Percentiles rank a stretch among this genome's conserved stretches.
Conservation (phyloP, 2,329 filamentous ascomycete genomes). For the Colletotrichum sp. region DNA sequence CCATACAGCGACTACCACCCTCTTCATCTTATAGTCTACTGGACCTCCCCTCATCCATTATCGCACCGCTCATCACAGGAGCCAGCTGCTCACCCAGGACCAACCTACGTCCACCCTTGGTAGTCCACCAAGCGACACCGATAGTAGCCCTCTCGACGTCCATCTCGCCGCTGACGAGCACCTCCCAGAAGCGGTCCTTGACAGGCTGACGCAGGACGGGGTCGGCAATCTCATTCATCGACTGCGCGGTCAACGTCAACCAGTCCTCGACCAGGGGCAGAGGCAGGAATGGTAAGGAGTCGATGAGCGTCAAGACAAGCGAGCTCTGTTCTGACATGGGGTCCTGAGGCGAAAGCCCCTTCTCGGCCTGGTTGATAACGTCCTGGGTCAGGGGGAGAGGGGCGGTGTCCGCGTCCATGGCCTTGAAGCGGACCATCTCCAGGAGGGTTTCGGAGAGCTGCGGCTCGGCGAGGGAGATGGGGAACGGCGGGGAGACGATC, state of each 20-base stretch:
- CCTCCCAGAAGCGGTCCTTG: conserved; percentile 78
- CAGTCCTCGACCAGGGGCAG: conserved; percentile 78
- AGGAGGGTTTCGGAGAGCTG: conserved; percentile 80
- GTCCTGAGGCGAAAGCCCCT: conserved; percentile 25
- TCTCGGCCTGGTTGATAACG: conserved; percentile 30
- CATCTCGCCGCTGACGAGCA: conserved; percentile 82
- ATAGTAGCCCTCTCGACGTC: conserved; percentile 82
- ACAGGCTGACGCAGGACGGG: conserved; percentile 66
- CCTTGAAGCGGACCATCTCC: conserved; percentile 76
- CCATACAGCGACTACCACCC: not conserved
- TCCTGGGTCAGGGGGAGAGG: conserved; percentile 45
- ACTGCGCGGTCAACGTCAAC: conserved; percentile 73
- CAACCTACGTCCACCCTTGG: conserved; percentile 57
- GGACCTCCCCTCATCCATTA: conserved; percentile 36
- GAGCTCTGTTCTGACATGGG: conserved; percentile 79
- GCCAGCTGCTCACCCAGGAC: conserved; percentile 37
- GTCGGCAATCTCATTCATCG: conserved; percentile 70
- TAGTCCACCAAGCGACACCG: conserved; percentile 87
- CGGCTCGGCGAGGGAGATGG: conserved; percentile 74
- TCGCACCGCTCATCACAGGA: conserved; percentile 61
- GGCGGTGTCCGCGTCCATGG: conserved; percentile 53
- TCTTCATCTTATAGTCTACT: conserved; percentile 36
- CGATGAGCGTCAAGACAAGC: conserved; percentile 77
- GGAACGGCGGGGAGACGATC: conserved; percentile 80
- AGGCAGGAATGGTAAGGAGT: conserved; percentile 77